These are phyloP conservation scores for Streptanthus diversifolius DNA, from an alignment of 345 rosid species.

Conservation along the genomic window DNA sequence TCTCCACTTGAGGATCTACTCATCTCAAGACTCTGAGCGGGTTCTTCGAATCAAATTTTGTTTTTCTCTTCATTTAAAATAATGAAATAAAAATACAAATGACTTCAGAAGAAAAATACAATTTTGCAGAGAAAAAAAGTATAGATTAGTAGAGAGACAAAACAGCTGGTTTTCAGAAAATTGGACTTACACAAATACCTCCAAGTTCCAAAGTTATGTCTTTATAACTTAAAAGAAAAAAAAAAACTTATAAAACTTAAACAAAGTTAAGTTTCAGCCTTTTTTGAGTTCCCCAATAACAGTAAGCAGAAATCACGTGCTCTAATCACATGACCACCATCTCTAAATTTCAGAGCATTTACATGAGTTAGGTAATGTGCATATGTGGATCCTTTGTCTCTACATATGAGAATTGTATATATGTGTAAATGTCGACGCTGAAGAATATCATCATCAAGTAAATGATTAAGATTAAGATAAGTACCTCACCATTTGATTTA, in stretches of 20 bases:
- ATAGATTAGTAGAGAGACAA: conserved; percentile 28
- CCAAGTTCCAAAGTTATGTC: conserved; percentile 32
- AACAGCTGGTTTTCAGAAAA: conserved; percentile 29
- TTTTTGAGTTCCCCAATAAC: conserved; percentile 37
- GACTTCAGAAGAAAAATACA: neutral
- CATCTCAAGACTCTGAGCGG: conserved; percentile 20
- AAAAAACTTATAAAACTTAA: conserved; percentile 18
- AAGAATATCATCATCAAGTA: conserved; percentile 16
- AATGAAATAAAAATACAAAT: neutral
- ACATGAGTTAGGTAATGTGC: conserved; percentile 23
- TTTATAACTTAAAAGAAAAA: neutral
- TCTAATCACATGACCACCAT: conserved; percentile 35
- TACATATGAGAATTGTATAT: conserved; percentile 12
- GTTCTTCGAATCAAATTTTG: conserved; percentile 13
- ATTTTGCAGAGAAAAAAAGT: neutral
- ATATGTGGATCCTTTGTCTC: conserved; percentile 27
- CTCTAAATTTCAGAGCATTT: conserved; percentile 24
- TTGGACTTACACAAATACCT: conserved; percentile 17
- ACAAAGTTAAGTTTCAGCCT: conserved; percentile 27
- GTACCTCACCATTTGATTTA: conserved; percentile 10
- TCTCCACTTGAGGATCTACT: conserved; percentile 11
- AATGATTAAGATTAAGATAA: conserved; percentile 28
- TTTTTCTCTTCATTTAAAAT: neutral
- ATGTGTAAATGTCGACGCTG: conserved; percentile 4
- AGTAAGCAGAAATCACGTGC: conserved; percentile 36